A percentile compares a stretch with the other conserved stretches of the same genome.
phyloP scores from a whole-genome alignment of 2,329 filamentous ascomycete species.

The Cladobotryum protrusum region DNA sequence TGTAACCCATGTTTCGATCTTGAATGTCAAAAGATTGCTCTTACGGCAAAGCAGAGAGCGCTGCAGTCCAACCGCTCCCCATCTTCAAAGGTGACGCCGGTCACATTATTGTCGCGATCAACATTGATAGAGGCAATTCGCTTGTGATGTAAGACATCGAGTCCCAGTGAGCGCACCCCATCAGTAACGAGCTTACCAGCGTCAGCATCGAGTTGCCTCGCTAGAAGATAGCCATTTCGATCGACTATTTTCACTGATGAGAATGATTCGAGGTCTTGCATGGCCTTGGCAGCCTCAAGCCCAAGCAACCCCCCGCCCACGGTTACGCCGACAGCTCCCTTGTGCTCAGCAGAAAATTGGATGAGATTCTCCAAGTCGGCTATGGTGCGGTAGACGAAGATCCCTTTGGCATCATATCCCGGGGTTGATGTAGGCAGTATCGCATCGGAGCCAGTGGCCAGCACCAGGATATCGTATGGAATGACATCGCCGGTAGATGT shows the following conservation, averaged over 20 bases:
- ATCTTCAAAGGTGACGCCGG: slow-evolving; percentile 73
- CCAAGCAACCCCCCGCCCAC: slow-evolving; percentile 82
- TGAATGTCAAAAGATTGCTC: too few species aligned
- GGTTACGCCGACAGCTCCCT: slow-evolving; percentile 64
- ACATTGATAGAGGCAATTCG: slow-evolving; percentile 66
- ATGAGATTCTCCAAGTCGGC: slow-evolving; percentile 75
- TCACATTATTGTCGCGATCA: slow-evolving; percentile 60
- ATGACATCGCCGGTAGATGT: slow-evolving; percentile 66
- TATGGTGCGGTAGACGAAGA: slow-evolving; percentile 87
- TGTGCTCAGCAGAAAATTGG: slow-evolving; percentile 59
- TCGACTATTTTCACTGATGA: slow-evolving; percentile 70
- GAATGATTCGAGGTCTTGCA: slow-evolving; percentile 5
- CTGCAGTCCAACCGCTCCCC: slow-evolving; percentile 70
- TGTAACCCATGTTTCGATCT: too few species aligned
- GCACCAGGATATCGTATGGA: slow-evolving; percentile 71
- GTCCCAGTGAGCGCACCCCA: slow-evolving; percentile 69
- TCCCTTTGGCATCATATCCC: slow-evolving; percentile 71
- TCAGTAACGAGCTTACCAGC: slow-evolving; percentile 77
- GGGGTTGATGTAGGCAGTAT: slow-evolving; percentile 65
- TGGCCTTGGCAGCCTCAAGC: slow-evolving; percentile 34
- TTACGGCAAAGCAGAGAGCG: slow-evolving; percentile 71
- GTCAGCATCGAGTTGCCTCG: slow-evolving; percentile 74
- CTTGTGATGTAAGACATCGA: slow-evolving; percentile 75
- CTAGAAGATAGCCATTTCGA: slow-evolving; percentile 75
- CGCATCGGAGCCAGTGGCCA: slow-evolving; percentile 83